phyloP scores from a whole-genome alignment of 345 rosid genomes.

The Rhodomyrtus tomentosa region DNA sequence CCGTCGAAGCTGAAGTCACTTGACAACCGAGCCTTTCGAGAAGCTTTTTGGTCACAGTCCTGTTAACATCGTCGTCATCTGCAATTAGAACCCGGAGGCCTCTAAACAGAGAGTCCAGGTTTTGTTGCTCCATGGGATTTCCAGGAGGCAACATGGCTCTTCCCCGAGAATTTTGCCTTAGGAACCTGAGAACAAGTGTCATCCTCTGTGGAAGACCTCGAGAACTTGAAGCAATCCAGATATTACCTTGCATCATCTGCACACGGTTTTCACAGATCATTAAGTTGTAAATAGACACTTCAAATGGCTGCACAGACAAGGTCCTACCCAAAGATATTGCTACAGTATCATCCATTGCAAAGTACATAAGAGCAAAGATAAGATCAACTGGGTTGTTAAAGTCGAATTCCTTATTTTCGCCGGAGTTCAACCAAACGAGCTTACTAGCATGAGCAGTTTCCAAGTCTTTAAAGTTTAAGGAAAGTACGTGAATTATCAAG shows the following conservation, averaged over 20 bases:
- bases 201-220: conserved; percentile 61
- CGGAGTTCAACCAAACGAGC: not conserved
- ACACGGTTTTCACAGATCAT: not conserved
- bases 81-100: conserved; percentile 62
- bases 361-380: not conserved
- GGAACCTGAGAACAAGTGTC: conserved; percentile 63
- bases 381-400: not conserved
- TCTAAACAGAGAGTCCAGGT: conserved; percentile 41
- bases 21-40: conserved; percentile 82
- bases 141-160: conserved; percentile 21
- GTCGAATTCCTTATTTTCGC: not conserved
- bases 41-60: conserved; percentile 68
- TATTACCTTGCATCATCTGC: conserved; percentile 98
- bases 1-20: conserved; percentile 78
- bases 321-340: not conserved
- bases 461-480: not conserved
- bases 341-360: not conserved
- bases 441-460: not conserved
- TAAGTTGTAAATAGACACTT: not conserved
- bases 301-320: not conserved
- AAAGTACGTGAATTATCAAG: not conserved
- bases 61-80: conserved; percentile 62
- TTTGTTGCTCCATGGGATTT: conserved; percentile 35
- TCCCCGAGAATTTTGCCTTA: conserved; percentile 32
- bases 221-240: conserved; percentile 60